Evolutionary conservation across 2,329 filamentous ascomycete species (phyloP), one percentile per base, ranked within the genome.

Genomic region (Arachnomyces sp.): DNA sequence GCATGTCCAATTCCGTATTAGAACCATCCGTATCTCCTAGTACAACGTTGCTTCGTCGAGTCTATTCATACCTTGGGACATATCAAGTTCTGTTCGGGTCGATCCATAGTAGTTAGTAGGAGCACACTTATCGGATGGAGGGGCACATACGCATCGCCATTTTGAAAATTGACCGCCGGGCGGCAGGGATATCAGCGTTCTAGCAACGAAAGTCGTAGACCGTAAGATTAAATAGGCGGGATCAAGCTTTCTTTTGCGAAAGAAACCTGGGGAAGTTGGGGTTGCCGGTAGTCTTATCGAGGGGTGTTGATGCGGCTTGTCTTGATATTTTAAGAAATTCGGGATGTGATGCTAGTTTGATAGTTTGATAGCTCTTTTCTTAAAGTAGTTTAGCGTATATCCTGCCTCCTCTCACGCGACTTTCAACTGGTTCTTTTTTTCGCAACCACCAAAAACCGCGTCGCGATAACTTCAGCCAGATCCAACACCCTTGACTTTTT

Each of bases 71-170:
- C 66, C 66, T 61, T 69, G 64, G 52, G 66, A 69, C 53, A 69
- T 59, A 59, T 69, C 66, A 58, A 69, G 62, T 52, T 69, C 66
- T 69, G 48, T 36, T 38, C 9, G n/a, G 28, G 28, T 28, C 13
- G 16, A 15, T 12, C 11, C n/a, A 17, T 18, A 17, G 21, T 17
- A 6, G 33, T 34, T 34, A 34, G 33, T 38, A 43, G 17, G 28
- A 39, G 34, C 39, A 37, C 44, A 43, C 39, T 45, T 31, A 31
- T 28, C 39, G 31, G 31, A 53, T 47, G 59, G 62, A 66, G 63
- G 62, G 62, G 60, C 51, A 62, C 66, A 50, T 62, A 69, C 66
- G 64, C 66, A 69, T 69, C 45, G 66, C 65, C 66, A 69, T 69
- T 34, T 61, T 66, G 57, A 62, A 55, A 53, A 52, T 52, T 12